A percentile compares a stretch with the other conserved stretches of the same genome.
phyloP scores from a whole-genome alignment of 768 basidiomycete genomes.

The Boletus pseudopeckii region DNA sequence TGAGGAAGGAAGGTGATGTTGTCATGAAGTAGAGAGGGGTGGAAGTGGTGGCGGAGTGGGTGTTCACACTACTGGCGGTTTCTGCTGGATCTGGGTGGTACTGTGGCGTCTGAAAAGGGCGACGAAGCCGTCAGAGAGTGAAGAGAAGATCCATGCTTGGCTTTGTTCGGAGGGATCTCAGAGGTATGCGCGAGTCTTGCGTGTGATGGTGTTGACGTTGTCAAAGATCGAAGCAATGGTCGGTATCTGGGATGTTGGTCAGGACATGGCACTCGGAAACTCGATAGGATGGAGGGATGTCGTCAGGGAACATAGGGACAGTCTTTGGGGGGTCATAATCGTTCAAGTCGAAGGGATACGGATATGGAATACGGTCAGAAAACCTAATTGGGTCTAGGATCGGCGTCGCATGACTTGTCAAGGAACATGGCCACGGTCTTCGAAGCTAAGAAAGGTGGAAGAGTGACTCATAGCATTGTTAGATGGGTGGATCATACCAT shows the following conservation, averaged over 20 bases:
- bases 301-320: neutral
- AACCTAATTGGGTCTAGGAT: neutral
- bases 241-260: neutral
- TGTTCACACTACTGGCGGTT: neutral
- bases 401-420: neutral
- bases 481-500: neutral
- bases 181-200: slow-evolving; percentile 1
- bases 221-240: neutral
- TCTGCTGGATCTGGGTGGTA: neutral
- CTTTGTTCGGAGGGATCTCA: too few relatives aligned
- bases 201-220: neutral
- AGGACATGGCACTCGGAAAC: neutral
- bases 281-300: neutral
- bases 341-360: neutral
- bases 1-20: neutral
- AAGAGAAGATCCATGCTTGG: neutral
- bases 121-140: neutral
- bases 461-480: neutral
- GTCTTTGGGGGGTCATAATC: neutral
- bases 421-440: neutral
- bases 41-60: neutral
- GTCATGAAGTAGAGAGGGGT: neutral
- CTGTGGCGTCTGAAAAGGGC: neutral
- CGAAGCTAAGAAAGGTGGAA: neutral
- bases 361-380: neutral